A percentile compares a stretch with the other conserved stretches of the same genome.
Conservation (phyloP, 2,329 filamentous ascomycete species). For the Cladophialophora immunda region DNA sequence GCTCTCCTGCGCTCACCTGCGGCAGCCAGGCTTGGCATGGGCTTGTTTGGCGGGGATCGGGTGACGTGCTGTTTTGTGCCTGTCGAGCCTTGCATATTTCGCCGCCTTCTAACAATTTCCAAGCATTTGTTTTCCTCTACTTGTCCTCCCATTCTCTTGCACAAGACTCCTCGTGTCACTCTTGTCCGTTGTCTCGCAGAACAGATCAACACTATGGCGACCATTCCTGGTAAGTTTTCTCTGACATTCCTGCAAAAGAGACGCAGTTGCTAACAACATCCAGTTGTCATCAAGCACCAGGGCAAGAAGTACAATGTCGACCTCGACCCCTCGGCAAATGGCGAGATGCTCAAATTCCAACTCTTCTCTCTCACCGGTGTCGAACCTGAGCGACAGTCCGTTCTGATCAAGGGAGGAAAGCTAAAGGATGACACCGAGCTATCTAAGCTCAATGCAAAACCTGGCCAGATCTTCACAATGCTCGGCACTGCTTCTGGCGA, state of each 20-base stretch:
- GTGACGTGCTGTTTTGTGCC: slow-evolving; percentile 24
- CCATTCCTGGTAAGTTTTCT: slow-evolving; percentile 61
- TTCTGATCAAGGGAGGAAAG: slow-evolving; percentile 91
- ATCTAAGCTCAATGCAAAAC: slow-evolving; percentile 82
- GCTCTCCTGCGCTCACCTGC: slow-evolving; percentile 23
- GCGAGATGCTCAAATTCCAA: slow-evolving; percentile 95
- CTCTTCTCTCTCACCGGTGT: slow-evolving; percentile 95
- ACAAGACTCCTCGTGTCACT: neutral
- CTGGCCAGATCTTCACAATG: slow-evolving; percentile 91
- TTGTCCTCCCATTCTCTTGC: neutral
- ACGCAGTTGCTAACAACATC: slow-evolving; percentile 26
- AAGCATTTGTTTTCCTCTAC: slow-evolving; percentile 24
- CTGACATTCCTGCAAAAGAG: neutral
- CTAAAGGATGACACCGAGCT: slow-evolving; percentile 95
- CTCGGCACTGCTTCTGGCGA: slow-evolving; percentile 80
- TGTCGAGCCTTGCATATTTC: slow-evolving; percentile 25
- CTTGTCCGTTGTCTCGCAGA: neutral
- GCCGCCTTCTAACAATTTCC: slow-evolving; percentile 22
- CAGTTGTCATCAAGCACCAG: slow-evolving; percentile 92
- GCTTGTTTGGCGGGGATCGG: slow-evolving; percentile 10
- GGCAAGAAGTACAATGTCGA: slow-evolving; percentile 96
- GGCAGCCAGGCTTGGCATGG: slow-evolving; percentile 6
- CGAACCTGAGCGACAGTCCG: slow-evolving; percentile 95
- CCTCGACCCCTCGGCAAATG: slow-evolving; percentile 81
- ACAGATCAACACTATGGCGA: slow-evolving; percentile 57